phyloP scores from a whole-genome alignment of 192 early-diverging fungal genomes.

The Coemansia asiatica region DNA sequence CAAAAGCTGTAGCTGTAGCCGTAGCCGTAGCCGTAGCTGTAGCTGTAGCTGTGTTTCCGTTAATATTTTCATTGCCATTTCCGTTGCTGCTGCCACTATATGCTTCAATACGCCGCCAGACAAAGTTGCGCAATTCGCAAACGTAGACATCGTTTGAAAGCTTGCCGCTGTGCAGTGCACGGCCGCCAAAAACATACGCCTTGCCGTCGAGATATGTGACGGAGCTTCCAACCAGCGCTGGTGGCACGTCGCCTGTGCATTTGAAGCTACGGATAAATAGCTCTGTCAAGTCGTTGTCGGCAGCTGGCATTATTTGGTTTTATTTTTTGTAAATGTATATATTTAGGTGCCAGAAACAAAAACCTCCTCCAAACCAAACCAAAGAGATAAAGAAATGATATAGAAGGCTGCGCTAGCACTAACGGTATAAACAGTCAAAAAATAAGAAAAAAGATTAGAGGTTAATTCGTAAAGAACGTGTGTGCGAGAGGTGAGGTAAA shows the following conservation, averaged over 20 bases:
- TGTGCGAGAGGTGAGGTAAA: neutral
- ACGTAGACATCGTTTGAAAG: conserved; percentile 71
- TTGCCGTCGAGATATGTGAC: conserved; percentile 61
- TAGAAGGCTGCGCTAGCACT: too few species aligned
- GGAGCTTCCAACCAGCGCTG: conserved; percentile 70
- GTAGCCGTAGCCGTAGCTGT: too few species aligned
- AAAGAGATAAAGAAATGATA: neutral
- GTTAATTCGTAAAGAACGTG: neutral
- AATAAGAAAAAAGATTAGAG: conserved; percentile 7
- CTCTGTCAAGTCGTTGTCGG: conserved; percentile 52
- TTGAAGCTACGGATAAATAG: conserved; percentile 54
- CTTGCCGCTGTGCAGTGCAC: conserved; percentile 64
- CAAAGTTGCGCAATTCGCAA: conserved; percentile 62
- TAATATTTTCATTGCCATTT: neutral
- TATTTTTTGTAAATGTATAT: neutral
- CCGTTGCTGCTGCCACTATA: neutral
- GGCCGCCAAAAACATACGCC: conserved; percentile 71
- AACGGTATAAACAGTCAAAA: neutral
- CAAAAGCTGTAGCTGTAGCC: too few species aligned
- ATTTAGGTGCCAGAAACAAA: neutral
- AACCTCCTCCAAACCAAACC: too few species aligned
- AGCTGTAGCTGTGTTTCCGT: neutral
- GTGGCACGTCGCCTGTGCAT: conserved; percentile 69
- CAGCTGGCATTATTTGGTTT: conserved; percentile 34
- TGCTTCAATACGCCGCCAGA: conserved; percentile 62